phyloP scores from a whole-genome alignment of 1,284 basidiomycete genomes.

The Tilletia indica region DNA sequence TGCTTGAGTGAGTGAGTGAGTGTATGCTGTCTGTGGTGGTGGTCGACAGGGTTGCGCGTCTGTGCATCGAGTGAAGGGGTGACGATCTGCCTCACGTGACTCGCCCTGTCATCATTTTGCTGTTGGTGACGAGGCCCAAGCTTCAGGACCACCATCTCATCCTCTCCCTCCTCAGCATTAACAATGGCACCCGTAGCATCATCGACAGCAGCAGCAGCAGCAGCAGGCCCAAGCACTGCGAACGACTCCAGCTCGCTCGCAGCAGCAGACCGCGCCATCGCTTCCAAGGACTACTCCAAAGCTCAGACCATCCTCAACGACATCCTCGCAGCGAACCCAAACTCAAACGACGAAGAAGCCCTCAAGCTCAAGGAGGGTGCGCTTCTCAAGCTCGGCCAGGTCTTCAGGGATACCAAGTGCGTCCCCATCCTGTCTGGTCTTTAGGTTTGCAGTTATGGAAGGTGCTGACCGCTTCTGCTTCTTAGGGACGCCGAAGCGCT shows the following conservation, averaged over 20 bases:
- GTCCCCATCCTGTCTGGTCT: too few species aligned
- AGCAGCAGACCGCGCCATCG: constrained; percentile 45
- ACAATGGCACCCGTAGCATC: constrained; percentile 13
- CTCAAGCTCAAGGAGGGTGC: constrained; percentile 82
- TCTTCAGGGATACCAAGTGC: constrained; percentile 75
- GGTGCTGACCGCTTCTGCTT: too few species aligned
- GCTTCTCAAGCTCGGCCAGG: constrained; percentile 78
- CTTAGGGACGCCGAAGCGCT: constrained; percentile 71
- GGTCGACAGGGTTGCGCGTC: neutral
- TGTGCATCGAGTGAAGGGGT: neutral
- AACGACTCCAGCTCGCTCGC: constrained; percentile 29
- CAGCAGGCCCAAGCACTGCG: neutral
- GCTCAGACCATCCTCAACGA: constrained; percentile 46
- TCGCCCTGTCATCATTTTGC: neutral
- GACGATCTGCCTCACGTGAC: neutral
- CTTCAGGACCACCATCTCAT: neutral
- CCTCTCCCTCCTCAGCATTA: neutral
- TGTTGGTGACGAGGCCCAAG: constrained; percentile 10
- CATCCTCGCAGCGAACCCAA: constrained; percentile 36
- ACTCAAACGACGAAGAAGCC: constrained; percentile 61
- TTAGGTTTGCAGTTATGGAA: too few species aligned
- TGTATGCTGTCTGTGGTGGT: neutral
- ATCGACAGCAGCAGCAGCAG: neutral
- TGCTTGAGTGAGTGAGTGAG: neutral
- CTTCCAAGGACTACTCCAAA: constrained; percentile 35